A percentile compares a stretch with the other conserved stretches of the same genome.
Conservation (phyloP, 805 yeast genomes). For the Millerozyma acaciae region DNA sequence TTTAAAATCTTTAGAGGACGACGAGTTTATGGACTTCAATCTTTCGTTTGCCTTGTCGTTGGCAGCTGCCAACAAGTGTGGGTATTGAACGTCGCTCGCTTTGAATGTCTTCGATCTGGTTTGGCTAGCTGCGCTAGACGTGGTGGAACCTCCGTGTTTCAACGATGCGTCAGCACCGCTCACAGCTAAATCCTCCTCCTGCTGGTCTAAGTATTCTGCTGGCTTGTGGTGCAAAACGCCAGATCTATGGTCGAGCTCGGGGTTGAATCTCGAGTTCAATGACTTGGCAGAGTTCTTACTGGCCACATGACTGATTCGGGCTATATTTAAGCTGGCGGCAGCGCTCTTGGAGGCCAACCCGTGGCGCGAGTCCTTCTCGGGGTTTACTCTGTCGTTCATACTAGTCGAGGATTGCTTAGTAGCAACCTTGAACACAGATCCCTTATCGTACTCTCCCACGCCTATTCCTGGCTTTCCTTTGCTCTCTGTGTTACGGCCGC, state of each 20-base stretch:
- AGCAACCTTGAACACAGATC: conserved; percentile 30
- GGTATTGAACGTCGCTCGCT: conserved; percentile 43
- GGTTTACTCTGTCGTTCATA: conserved; percentile 44
- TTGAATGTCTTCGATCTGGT: conserved; percentile 31
- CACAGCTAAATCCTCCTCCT: conserved; percentile 47
- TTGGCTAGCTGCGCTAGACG: conserved; percentile 22
- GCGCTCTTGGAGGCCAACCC: conserved; percentile 31
- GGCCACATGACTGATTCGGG: conserved; percentile 32
- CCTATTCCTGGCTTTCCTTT: background rate
- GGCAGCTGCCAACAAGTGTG: conserved; percentile 47
- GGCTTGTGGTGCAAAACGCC: conserved; percentile 25
- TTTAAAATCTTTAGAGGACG: conserved; percentile 29
- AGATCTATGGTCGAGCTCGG: conserved; percentile 38
- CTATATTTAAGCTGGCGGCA: conserved; percentile 25
- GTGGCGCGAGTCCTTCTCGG: conserved; percentile 32
- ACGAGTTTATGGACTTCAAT: conserved; percentile 26
- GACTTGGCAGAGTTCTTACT: conserved; percentile 37
- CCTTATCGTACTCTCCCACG: conserved; percentile 14
- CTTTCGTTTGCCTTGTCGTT: conserved; percentile 43
- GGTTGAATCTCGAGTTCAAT: conserved; percentile 39
- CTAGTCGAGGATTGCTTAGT: conserved; percentile 39
- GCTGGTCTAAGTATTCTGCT: conserved; percentile 33
- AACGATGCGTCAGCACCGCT: conserved; percentile 59
- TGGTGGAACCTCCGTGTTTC: conserved; percentile 27
- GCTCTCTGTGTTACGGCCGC: background rate